Evolutionary conservation across 805 yeast genomes (phyloP).

Genomic region (Zygosaccharomyces bailii): DNA sequence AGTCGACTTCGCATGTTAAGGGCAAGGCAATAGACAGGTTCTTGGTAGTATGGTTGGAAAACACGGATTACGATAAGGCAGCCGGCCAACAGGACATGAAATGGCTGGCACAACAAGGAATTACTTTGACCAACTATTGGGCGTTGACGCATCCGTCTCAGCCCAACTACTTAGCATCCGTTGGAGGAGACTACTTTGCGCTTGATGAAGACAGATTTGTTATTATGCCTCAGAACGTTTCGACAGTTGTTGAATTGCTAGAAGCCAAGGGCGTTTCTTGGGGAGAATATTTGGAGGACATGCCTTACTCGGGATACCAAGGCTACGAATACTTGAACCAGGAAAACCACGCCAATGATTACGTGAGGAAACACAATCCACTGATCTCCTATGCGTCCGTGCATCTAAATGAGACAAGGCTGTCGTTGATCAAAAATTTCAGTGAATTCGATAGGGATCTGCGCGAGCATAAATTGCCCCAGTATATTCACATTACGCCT

Average conservation of each 20-base stretch:
- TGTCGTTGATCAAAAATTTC: conserved; percentile 46
- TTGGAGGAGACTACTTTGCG: conserved; percentile 51
- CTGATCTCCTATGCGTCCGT: conserved; percentile 43
- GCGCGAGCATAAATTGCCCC: conserved; percentile 42
- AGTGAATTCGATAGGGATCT: conserved; percentile 44
- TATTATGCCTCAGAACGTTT: conserved; percentile 44
- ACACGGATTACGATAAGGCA: conserved; percentile 51
- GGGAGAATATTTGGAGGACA: conserved; percentile 53
- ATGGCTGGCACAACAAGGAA: conserved; percentile 44
- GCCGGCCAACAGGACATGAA: conserved; percentile 43
- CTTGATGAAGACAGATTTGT: conserved; percentile 46
- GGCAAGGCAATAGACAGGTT: conserved; percentile 43
- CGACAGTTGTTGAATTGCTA: conserved; percentile 47
- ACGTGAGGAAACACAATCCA: conserved; percentile 53
- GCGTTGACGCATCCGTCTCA: conserved; percentile 52
- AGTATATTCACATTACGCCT: conserved; percentile 53
- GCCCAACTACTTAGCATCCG: conserved; percentile 51
- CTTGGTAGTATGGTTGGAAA: conserved; percentile 48
- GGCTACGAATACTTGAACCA: conserved; percentile 47
- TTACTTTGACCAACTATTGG: conserved; percentile 49
- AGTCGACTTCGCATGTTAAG: conserved; percentile 36
- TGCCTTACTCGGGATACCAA: conserved; percentile 50
- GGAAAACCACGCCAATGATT: conserved; percentile 43
- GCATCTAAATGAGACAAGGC: conserved; percentile 36
- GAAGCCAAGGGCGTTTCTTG: conserved; percentile 47